Conservation (phyloP, 331 rosid species). For the Cucumis variabilis region DNA sequence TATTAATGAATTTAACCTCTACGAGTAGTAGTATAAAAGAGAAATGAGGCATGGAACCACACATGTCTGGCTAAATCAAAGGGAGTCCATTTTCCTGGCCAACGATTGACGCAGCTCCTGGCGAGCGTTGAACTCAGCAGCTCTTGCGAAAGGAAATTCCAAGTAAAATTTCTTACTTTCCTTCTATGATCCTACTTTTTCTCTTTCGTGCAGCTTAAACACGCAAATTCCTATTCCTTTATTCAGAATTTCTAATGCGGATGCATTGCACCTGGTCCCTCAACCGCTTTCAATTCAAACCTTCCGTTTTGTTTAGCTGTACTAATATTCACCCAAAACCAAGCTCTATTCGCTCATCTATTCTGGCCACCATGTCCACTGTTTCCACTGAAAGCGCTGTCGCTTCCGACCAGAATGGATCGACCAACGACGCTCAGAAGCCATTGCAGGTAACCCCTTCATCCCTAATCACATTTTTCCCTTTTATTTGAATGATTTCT, state of each 20-base stretch:
- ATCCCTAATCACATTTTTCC: not conserved
- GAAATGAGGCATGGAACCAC: not conserved
- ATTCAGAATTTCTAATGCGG: constrained; percentile 40
- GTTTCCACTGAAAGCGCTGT: constrained; percentile 46
- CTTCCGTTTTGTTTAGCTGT: constrained; percentile 24
- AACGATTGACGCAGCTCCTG: not conserved
- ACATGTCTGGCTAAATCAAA: not conserved
- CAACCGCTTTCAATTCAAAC: constrained; percentile 34
- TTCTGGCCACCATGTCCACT: constrained; percentile 68
- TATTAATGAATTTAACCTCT: no score
- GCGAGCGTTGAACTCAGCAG: not conserved
- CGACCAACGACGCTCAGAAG: constrained; percentile 35
- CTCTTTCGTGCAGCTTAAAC: not conserved
- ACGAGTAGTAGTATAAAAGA: no score
- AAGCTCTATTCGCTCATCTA: constrained; percentile 35
- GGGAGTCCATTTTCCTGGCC: constrained; percentile 3
- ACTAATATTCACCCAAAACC: constrained; percentile 23
- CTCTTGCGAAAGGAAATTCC: not conserved
- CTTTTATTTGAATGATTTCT: not conserved
- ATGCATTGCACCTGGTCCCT: constrained; percentile 52
- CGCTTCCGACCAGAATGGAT: constrained; percentile 35
- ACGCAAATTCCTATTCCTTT: not conserved
- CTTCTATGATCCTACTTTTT: not conserved
- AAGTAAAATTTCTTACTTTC: not conserved
- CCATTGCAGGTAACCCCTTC: constrained; percentile 67